Percentiles rank a stretch among this genome's conserved stretches.
Evolutionary conservation across 2,329 filamentous ascomycete genomes (phyloP).

Genomic region (Fusarium abutilonis): DNA sequence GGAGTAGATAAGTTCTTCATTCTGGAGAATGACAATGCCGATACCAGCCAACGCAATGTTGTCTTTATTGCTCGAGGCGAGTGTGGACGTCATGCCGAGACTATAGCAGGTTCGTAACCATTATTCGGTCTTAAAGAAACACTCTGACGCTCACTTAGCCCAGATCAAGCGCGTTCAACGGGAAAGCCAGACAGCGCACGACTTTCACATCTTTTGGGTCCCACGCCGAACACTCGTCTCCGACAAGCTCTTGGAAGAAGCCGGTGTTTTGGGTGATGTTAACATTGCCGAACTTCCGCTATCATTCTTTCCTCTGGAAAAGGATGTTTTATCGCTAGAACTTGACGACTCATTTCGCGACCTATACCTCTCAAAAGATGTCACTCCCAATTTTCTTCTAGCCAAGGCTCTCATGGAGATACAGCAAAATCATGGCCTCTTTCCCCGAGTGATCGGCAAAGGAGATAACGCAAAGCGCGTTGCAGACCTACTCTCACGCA

Average conservation of each 20-base stretch:
- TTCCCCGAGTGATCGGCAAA: constrained; percentile 94
- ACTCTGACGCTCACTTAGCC: constrained; percentile 64
- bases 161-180: constrained; percentile 91
- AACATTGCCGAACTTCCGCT: constrained; percentile 88
- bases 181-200: constrained; percentile 89
- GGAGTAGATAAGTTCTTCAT: constrained; percentile 98
- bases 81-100: constrained; percentile 82
- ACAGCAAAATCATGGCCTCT: constrained; percentile 90
- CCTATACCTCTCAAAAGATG: constrained; percentile 89
- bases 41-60: constrained; percentile 93
- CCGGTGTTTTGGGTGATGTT: constrained; percentile 90
- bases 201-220: constrained; percentile 97
- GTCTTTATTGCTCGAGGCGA: constrained; percentile 93
- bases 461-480: constrained; percentile 92
- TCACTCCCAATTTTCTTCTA: constrained; percentile 87
- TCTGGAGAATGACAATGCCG: constrained; percentile 93
- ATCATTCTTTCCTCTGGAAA: constrained; percentile 90
- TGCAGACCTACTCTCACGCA: constrained; percentile 85
- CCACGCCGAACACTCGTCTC: constrained; percentile 91
- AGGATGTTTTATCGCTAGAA: constrained; percentile 90
- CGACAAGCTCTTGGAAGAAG: constrained; percentile 90
- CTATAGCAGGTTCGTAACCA: constrained; percentile 80
- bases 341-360: constrained; percentile 87
- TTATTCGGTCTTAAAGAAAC: background rate
- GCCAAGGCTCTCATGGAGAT: constrained; percentile 94